Percentiles rank a stretch among this genome's conserved stretches.
These are phyloP conservation scores for Meyerozyma smithsonii DNA, from an alignment of 1,139 yeast genomes.

Conservation along the genomic window DNA sequence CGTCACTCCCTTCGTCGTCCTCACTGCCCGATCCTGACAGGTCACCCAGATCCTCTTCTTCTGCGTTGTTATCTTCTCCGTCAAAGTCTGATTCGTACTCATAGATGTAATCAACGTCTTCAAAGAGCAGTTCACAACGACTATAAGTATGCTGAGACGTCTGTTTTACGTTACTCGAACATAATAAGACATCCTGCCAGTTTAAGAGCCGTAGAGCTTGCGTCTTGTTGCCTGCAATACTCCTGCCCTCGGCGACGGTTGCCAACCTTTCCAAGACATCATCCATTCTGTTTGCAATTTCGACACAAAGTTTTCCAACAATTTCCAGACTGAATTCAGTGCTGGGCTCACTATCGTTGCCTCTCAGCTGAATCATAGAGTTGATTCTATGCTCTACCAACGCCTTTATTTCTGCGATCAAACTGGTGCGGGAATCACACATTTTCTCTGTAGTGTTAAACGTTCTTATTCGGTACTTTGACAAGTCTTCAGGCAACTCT, in stretches of 20 bases:
- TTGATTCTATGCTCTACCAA: constrained; percentile 6
- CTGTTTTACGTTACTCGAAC: not conserved
- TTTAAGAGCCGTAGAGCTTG: not conserved
- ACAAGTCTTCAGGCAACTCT: not conserved
- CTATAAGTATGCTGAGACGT: not conserved
- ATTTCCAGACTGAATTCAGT: constrained; percentile 2
- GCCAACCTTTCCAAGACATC: constrained; percentile 5
- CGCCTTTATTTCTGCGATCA: constrained; percentile 11
- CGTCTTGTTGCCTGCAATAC: not conserved
- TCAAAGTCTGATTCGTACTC: constrained; percentile 8
- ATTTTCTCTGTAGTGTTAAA: not conserved
- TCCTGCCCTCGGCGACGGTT: not conserved
- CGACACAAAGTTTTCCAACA: not conserved
- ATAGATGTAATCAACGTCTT: constrained; percentile 6
- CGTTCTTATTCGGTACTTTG: constrained; percentile 1
- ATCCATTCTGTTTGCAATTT: constrained; percentile 5
- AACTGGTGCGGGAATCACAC: constrained; percentile 6
- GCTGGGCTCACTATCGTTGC: not conserved
- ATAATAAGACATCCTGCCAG: not conserved
- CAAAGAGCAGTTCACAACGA: constrained; percentile 6
- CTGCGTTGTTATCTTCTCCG: not conserved
- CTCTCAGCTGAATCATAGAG: not conserved
- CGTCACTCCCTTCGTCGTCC: too few relatives aligned
- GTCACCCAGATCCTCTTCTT: not conserved
- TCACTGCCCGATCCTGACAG: too few relatives aligned